Evolutionary conservation across 805 yeast genomes (phyloP).

Genomic region (Saccharomycopsis malanga): DNA sequence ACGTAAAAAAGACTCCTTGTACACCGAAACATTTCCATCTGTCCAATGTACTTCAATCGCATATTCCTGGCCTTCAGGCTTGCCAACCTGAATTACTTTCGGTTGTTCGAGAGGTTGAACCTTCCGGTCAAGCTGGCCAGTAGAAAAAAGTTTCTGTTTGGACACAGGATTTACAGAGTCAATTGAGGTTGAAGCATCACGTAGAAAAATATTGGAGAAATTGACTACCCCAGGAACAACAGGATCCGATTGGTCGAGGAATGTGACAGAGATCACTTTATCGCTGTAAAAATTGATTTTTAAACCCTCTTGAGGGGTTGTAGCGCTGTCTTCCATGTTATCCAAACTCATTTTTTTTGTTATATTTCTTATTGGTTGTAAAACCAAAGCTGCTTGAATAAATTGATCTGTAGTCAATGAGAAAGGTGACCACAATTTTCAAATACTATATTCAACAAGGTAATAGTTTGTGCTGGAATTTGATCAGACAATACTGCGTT

Average conservation of each 20-base stretch:
- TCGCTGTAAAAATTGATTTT: conserved; percentile 22
- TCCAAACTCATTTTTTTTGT: no score
- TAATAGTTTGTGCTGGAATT: no score
- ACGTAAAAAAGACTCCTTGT: conserved; percentile 41
- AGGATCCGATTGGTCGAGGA: conserved; percentile 13
- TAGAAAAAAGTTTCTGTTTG: conserved; percentile 59
- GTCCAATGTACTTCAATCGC: conserved; percentile 41
- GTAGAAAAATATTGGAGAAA: conserved; percentile 47
- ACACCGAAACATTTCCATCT: conserved; percentile 39
- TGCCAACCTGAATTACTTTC: background rate
- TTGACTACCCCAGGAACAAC: conserved; percentile 26
- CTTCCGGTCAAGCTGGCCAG: conserved; percentile 38
- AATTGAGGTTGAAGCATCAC: conserved; percentile 53
- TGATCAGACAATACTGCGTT: no score
- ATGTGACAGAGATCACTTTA: conserved; percentile 20
- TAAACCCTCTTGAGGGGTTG: background rate
- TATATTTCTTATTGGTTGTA: background rate
- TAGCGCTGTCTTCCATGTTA: background rate
- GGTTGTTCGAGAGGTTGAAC: conserved; percentile 30
- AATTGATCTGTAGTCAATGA: no score
- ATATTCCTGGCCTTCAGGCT: conserved; percentile 20
- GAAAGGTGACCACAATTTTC: no score
- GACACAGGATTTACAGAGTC: conserved; percentile 47
- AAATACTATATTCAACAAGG: no score
- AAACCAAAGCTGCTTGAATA: no score